These are phyloP conservation scores for Trichoderma cornu-damae DNA, from an alignment of 2,329 filamentous ascomycete species.

Conservation along the genomic window DNA sequence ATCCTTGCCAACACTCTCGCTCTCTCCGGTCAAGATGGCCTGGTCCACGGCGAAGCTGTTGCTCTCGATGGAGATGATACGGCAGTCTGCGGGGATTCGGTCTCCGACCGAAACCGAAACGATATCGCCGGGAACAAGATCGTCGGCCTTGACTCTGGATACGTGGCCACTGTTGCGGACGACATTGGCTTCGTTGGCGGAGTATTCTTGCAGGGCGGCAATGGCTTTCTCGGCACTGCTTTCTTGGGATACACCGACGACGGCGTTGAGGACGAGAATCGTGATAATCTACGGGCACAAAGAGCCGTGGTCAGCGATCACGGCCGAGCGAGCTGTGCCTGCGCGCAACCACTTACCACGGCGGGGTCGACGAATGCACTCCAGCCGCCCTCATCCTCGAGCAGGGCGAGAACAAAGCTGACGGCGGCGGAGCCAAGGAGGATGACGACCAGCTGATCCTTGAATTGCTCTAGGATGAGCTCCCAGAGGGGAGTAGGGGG, in stretches of 20 bases:
- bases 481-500: slow-evolving; percentile 95
- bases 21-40: slow-evolving; percentile 94
- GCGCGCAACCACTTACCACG: slow-evolving; percentile 59
- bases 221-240: slow-evolving; percentile 98
- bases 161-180: slow-evolving; percentile 73
- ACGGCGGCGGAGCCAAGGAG: slow-evolving; percentile 87
- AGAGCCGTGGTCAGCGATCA: neutral
- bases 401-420: slow-evolving; percentile 86
- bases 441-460: slow-evolving; percentile 96
- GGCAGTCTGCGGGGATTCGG: slow-evolving; percentile 90
- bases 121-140: slow-evolving; percentile 91
- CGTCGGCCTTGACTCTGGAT: slow-evolving; percentile 86
- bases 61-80: slow-evolving; percentile 83
- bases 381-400: slow-evolving; percentile 92
- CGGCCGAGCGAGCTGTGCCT: neutral
- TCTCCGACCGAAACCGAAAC: slow-evolving; percentile 85
- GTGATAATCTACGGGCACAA: slow-evolving; percentile 68
- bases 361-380: slow-evolving; percentile 94
- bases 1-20: slow-evolving; percentile 92
- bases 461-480: slow-evolving; percentile 96
- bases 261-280: slow-evolving; percentile 91
- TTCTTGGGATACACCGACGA: slow-evolving; percentile 97
- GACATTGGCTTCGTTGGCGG: slow-evolving; percentile 94
- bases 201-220: slow-evolving; percentile 96
- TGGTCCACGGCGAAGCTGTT: slow-evolving; percentile 97